These are phyloP conservation scores for Macadamia integrifolia DNA, from an alignment of 164 flowering plant genomes.

Conservation along the genomic window DNA sequence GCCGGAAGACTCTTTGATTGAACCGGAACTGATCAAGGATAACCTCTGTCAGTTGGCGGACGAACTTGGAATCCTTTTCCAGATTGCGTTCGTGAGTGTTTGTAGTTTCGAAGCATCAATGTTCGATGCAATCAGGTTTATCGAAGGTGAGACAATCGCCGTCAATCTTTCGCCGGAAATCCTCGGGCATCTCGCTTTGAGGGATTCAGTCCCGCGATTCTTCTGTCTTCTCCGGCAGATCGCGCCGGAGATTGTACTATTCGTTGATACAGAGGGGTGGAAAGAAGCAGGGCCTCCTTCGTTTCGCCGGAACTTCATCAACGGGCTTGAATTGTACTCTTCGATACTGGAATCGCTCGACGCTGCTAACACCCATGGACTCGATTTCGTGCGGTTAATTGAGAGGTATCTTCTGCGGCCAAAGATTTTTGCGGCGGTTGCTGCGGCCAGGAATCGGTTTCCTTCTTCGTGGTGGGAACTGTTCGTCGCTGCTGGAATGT, in stretches of 20 bases:
- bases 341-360: slow-evolving; percentile 70
- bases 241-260: slow-evolving; percentile 49
- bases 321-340: slow-evolving; percentile 66
- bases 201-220: slow-evolving; percentile 29
- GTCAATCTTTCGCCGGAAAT: slow-evolving; percentile 52
- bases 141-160: slow-evolving; percentile 54
- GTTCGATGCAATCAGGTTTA: slow-evolving; percentile 49
- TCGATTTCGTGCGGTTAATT: slow-evolving; percentile 49
- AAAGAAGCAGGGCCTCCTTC: slow-evolving; percentile 34
- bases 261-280: slow-evolving; percentile 59
- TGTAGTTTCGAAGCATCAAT: slow-evolving; percentile 44
- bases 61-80: slow-evolving; percentile 52
- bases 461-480: slow-evolving; percentile 51
- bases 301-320: slow-evolving; percentile 45
- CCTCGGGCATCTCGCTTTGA: slow-evolving; percentile 39
- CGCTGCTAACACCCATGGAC: slow-evolving; percentile 35
- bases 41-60: slow-evolving; percentile 66
- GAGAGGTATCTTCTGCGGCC: slow-evolving; percentile 59
- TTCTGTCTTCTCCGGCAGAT: slow-evolving; percentile 46
- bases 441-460: slow-evolving; percentile 30
- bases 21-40: slow-evolving; percentile 49
- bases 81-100: slow-evolving; percentile 48
- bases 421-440: slow-evolving; percentile 45
- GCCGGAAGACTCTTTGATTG: slow-evolving; percentile 48
- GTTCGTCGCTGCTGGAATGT: slow-evolving; percentile 53